Conservation (phyloP, 2,329 filamentous ascomycete species). For the Cladosporium sp. region DNA sequence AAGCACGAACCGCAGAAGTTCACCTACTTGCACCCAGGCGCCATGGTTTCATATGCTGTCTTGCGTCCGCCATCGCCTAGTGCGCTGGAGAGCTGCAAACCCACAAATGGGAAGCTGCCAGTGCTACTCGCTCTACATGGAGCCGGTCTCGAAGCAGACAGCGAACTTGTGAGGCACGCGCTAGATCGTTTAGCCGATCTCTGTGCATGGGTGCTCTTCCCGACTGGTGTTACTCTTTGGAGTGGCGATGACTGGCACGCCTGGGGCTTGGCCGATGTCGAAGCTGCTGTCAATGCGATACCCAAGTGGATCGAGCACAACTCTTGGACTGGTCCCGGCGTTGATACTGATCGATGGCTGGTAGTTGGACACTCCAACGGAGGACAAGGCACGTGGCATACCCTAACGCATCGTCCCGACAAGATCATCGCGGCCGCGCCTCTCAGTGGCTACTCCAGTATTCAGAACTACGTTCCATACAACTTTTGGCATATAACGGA, state of each 20-base stretch:
- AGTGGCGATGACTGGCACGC: conserved; percentile 63
- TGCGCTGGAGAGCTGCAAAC: conserved; percentile 30
- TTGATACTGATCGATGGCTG: conserved; percentile 52
- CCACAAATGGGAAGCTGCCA: conserved; percentile 40
- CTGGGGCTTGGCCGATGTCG: conserved; percentile 58
- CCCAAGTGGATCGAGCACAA: conserved; percentile 51
- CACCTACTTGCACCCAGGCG: conserved; percentile 56
- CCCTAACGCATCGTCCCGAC: conserved; percentile 57
- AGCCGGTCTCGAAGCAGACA: conserved; percentile 57
- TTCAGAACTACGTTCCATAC: conserved; percentile 61
- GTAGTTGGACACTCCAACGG: conserved; percentile 61
- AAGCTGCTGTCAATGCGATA: conserved; percentile 54
- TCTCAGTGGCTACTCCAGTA: conserved; percentile 60
- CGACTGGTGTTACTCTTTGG: conserved; percentile 60
- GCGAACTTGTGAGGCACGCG: conserved; percentile 46
- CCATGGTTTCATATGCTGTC: conserved; percentile 58
- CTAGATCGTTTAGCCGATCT: conserved; percentile 54
- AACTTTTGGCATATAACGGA: conserved; percentile 57
- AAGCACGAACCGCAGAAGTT: conserved; percentile 52
- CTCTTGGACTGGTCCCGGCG: conserved; percentile 50
- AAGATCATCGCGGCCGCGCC: conserved; percentile 57
- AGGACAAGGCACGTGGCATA: conserved; percentile 60
- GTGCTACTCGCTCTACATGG: conserved; percentile 57
- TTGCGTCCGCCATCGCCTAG: conserved; percentile 54
- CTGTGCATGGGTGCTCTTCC: conserved; percentile 57